Evolutionary conservation across 495 filamentous ascomycete genomes (phyloP), one percentile per base, ranked within the genome.

Genomic region (Tetracladium setigerum): DNA sequence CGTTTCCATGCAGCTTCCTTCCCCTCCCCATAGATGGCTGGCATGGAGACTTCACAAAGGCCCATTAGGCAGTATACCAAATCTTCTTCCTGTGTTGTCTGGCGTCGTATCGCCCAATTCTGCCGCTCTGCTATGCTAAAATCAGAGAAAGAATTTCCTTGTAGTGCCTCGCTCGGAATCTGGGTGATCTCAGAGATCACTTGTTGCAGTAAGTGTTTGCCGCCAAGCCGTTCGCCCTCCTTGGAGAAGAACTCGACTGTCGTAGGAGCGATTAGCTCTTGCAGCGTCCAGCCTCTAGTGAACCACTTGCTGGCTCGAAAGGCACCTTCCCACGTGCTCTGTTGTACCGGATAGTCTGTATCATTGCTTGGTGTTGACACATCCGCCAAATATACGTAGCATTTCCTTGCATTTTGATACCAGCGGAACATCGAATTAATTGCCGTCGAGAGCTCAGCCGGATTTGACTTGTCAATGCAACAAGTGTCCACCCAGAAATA

Each of bases 381-480:
- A 41, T 52, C 49, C 36, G 34, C 44, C 10, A 53, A 19, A 24
- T 53, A 46, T 13, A 46, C 46, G 30, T 46, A 52, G 41, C 49
- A 54, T 27, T 36, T 32, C 13, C 39, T 38, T 15, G 55, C 47
- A 5, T 55, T 30, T 42, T 49, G n/a, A n/a, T n/a, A n/a, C n/a
- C n/a, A n/a, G n/a, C n/a, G n/a, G n/a, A n/a, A n/a, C n/a, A 68
- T 68, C 16, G 57, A 62, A 44, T 68, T 68, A 30, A 68, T 64
- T 5, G 65, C 56, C 39, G 67, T 62, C 11, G 47, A 50, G 5
- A 68, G 53, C 32, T 57, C 54, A 11, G 19, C 36, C 15, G 35
- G 16, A 42, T 53, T 39, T 17, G 34, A 24, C 35, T 57, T 46
- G 39, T 52, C 38, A 30, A 58, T 56, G 31, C 41, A 56, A 14